phyloP scores from a whole-genome alignment of 2,329 filamentous ascomycete genomes.

The Fusarium denticulatum region DNA sequence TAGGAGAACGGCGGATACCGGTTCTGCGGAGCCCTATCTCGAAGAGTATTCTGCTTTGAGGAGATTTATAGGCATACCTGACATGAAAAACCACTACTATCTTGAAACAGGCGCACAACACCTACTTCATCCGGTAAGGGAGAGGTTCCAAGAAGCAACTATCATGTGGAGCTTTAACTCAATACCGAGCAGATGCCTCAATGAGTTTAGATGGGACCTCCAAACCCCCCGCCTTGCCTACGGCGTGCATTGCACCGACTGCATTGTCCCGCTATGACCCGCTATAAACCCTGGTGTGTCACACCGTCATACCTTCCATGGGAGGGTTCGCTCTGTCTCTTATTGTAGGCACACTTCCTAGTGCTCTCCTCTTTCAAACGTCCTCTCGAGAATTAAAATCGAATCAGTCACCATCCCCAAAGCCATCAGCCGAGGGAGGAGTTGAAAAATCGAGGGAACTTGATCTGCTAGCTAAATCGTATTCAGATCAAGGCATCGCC shows the following conservation, averaged over 20 bases:
- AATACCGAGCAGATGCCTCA: constrained; percentile 32
- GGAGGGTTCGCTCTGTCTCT: constrained; percentile 13
- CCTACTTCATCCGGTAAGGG: constrained; percentile 14
- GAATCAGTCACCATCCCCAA: background rate
- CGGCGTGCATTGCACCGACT: constrained; percentile 23
- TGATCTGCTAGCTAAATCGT: background rate
- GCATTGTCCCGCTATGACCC: constrained; percentile 13
- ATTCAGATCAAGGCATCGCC: constrained; percentile 9
- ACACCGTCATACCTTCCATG: constrained; percentile 30
- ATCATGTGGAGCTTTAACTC: constrained; percentile 11
- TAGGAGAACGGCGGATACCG: background rate
- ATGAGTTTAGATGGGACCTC: constrained; percentile 17
- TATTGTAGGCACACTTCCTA: constrained; percentile 21
- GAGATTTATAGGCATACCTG: background rate
- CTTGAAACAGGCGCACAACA: background rate
- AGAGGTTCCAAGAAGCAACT: background rate
- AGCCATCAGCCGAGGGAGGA: background rate
- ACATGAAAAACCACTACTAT: background rate
- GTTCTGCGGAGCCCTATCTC: background rate
- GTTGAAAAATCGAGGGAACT: background rate
- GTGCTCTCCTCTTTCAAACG: constrained; percentile 2
- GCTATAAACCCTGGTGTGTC: constrained; percentile 31
- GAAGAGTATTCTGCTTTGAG: background rate
- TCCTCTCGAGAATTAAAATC: background rate
- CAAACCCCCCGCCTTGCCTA: background rate